Base-by-base conservation (phyloP, 73 alveolate species). In the Paramecium biaurelia region DNA sequence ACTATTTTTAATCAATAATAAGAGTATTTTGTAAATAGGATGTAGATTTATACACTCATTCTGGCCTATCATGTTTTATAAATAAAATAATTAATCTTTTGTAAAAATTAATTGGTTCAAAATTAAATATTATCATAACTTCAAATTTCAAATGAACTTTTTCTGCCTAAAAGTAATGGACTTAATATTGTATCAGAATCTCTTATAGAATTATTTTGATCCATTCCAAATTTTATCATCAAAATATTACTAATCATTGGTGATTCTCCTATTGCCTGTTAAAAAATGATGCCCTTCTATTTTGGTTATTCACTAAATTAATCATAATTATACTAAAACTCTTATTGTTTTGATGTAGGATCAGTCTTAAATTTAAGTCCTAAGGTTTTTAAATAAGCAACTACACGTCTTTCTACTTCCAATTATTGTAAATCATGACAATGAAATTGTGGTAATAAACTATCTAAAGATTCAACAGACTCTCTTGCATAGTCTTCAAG, bases 401-500 rank as follows among this genome's bases (percentile, higher is more conserved):
- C 53, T 0, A 70, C 37, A 15, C 53, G 30, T 15, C 37, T 28
- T 32, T 70, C 85, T 70, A 32, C 1, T 70, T 70, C 85, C 24
- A 70, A 28, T 70, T 70, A 24, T 76, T 76, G 15, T 38, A 32
- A 8, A 20, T 32, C 41, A 5, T 76, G n/a, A 15, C 70, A 38
- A 20, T 76, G 89, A n/a, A 76, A 76, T 41, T 42, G 23, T 8
- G 89, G 70, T 42, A 76, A 28, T 37, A 76, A 76, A 41, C 37
- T 24, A 76, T 76, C 89, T 7, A 76, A 30, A 2, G 89, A 76
- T 76, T 76, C 89, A 2, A 76, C 89, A 1, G 89, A 76, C 37
- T 76, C 89, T 32, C 70, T 20, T 0, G 76, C 18, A 47, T 12
- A 15, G 58, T 47, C 58, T 47, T 47, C 58, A 47, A 47, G 58